phyloP scores from a whole-genome alignment of 1,284 basidiomycete species.

The Phellopilus nigrolimitatus region DNA sequence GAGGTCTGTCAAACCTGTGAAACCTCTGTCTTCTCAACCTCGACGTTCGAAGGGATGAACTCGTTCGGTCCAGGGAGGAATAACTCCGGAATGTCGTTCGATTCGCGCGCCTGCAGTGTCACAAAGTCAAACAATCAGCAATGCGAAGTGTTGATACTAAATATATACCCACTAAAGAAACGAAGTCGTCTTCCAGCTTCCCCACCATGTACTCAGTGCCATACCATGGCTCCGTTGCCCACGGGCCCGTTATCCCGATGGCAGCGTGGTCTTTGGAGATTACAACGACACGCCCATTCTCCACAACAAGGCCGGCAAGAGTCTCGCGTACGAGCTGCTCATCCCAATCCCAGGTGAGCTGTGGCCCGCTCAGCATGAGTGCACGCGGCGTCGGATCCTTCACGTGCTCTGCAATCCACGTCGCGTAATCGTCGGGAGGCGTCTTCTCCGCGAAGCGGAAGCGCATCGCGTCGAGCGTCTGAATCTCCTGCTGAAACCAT shows the following conservation, averaged over 20 bases:
- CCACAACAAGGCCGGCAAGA: too few relatives aligned
- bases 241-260: conserved; percentile 43
- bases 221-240: conserved; percentile 81
- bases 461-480: conserved; percentile 66
- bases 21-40: too few relatives aligned
- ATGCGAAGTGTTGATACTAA: background rate
- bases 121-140: too few relatives aligned
- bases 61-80: too few relatives aligned
- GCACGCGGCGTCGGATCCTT: conserved; percentile 78
- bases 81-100: conserved; percentile 65
- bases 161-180: conserved; percentile 39
- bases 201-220: conserved; percentile 74
- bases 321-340: too few relatives aligned
- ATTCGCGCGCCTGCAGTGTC: conserved; percentile 51
- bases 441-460: conserved; percentile 90
- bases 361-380: conserved; percentile 70
- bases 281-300: too few relatives aligned
- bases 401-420: conserved; percentile 74
- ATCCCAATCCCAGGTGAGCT: conserved; percentile 77
- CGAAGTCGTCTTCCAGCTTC: too few relatives aligned
- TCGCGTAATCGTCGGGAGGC: conserved; percentile 77
- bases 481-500: too few relatives aligned
- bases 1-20: too few relatives aligned
- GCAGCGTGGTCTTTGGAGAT: conserved; percentile 51
- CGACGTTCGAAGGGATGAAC: too few relatives aligned